Evolutionary conservation across 768 basidiomycete genomes (phyloP).

Genomic region (Cubamyces sp.): DNA sequence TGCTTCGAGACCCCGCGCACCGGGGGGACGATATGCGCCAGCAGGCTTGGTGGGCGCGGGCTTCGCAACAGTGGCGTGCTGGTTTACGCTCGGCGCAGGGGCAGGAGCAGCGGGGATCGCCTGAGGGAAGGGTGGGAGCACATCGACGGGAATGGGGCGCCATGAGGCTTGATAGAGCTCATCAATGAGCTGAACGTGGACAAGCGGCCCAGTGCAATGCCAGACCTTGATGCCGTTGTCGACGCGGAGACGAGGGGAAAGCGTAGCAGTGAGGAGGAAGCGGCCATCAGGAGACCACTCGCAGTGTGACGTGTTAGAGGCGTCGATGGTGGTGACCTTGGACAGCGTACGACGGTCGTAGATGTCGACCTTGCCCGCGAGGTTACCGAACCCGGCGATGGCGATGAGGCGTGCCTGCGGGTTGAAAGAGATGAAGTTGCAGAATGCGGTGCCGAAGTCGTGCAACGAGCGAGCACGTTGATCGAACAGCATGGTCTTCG

Average conservation of each 20-base stretch:
- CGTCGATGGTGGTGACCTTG: conserved; percentile 80
- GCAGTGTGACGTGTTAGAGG: conserved; percentile 91
- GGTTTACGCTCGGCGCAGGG: conserved; percentile 60
- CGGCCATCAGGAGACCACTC: conserved; percentile 96
- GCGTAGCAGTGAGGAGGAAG: conserved; percentile 90
- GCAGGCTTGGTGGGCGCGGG: conserved; percentile 65
- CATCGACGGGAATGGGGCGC: conserved; percentile 74
- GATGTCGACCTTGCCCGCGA: conserved; percentile 92
- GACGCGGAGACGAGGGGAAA: conserved; percentile 94
- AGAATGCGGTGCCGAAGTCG: conserved; percentile 88
- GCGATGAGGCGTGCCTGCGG: conserved; percentile 89
- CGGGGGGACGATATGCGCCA: conserved; percentile 93
- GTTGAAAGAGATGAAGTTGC: conserved; percentile 94
- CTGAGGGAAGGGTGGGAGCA: conserved; percentile 67
- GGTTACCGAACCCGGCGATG: conserved; percentile 94
- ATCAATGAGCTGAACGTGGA: conserved; percentile 81
- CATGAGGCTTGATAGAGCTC: conserved; percentile 91
- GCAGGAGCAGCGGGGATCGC: conserved; percentile 69
- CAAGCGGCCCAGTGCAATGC: conserved; percentile 88
- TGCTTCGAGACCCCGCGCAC: conserved; percentile 86
- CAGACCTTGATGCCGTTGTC: conserved; percentile 98
- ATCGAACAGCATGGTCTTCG: conserved; percentile 91
- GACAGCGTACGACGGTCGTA: conserved; percentile 85
- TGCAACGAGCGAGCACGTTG: conserved; percentile 84
- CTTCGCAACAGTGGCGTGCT: conserved; percentile 54